Evolutionary conservation across 2,329 filamentous ascomycete genomes (phyloP), one percentile per base, ranked within the genome.

Genomic region (Helminthosporium solani): DNA sequence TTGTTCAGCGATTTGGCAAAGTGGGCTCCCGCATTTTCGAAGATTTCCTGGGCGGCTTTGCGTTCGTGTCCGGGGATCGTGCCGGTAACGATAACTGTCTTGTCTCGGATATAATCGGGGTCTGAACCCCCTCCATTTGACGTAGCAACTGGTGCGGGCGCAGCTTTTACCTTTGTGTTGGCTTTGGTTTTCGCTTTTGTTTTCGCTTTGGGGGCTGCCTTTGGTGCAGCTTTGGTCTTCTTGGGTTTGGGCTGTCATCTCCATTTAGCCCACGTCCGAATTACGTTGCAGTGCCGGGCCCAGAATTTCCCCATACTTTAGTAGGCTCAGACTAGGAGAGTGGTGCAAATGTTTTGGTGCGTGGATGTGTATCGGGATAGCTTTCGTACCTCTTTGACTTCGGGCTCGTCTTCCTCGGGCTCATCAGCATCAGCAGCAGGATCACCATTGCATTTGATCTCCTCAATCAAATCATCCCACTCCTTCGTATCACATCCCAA

Each of bases 401-500:
- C 55, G n/a, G 47, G 7, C 43, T 58, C 43, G 9, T 58, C 56
- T 8, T 54, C 57, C 6, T 45, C 44, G 12, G 45, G 42, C n/a
- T 48, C 43, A 18, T 40, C 44, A 19, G 31, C 42, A n/a, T 35
- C 54, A 15, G 48, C 42, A 30, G 25, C 48, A 15, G 41, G 50
- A 31, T 41, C 45, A 14, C 44, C 48, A 12, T 57, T 54, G 15
- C 40, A 48, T 43, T 57, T 48, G 44, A 64, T 57, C 34, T 59
- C 52, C 7, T 53, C 50, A 31, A 59, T 95, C 3, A 97, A 74
- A 1, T 91, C 91, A 58, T 91, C 81, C 67, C 96, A 91, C 58
- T 95, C 85, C 63, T 96, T 95, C 0, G 89, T 92, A 69, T 89
- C 95, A 63, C 95, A 81, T 0, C 82, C 83, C 53, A 86, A 74